A percentile compares a stretch with the other conserved stretches of the same genome.
Evolutionary conservation across 2,329 filamentous ascomycete genomes (phyloP).

Genomic region (Cadophora malorum): DNA sequence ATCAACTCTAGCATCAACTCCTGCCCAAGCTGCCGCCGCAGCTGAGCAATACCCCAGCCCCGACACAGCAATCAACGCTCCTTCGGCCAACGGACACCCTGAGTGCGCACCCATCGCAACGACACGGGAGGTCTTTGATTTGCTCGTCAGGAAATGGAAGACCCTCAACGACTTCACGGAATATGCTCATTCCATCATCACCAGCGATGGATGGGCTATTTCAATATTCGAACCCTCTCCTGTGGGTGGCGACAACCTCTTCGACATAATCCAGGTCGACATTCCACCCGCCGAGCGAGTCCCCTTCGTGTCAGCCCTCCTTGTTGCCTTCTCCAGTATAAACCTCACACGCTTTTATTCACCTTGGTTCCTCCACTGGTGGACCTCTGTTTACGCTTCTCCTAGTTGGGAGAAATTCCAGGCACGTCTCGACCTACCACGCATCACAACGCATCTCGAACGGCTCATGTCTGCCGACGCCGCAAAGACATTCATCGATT

Average conservation of each 20-base stretch:
- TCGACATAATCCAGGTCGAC: conserved; percentile 22
- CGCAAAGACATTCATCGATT: conserved; percentile 26
- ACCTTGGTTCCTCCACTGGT: conserved; percentile 28
- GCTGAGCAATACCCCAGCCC: conserved; percentile 18
- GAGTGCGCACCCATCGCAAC: conserved; percentile 7
- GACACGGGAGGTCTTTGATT: conserved; percentile 14
- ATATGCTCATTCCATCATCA: conserved; percentile 26
- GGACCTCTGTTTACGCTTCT: conserved; percentile 27
- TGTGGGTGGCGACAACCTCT: conserved; percentile 24
- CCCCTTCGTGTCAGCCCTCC: conserved; percentile 26
- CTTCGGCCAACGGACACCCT: neutral
- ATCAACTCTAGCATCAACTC: neutral
- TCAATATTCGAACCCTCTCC: conserved; percentile 29
- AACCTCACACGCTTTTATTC: conserved; percentile 17
- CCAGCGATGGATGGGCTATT: conserved; percentile 20
- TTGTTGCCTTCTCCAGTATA: conserved; percentile 29
- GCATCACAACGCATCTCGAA: conserved; percentile 22
- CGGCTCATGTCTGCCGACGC: conserved; percentile 25
- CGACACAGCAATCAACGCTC: neutral
- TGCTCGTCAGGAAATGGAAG: conserved; percentile 30
- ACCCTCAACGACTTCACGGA: conserved; percentile 30
- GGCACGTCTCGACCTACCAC: conserved; percentile 15
- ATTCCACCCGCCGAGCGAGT: conserved; percentile 22
- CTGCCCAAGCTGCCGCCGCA: neutral
- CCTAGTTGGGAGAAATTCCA: conserved; percentile 27